Conservation (phyloP, 768 basidiomycete species). For the Lactarius hengduanensis region DNA sequence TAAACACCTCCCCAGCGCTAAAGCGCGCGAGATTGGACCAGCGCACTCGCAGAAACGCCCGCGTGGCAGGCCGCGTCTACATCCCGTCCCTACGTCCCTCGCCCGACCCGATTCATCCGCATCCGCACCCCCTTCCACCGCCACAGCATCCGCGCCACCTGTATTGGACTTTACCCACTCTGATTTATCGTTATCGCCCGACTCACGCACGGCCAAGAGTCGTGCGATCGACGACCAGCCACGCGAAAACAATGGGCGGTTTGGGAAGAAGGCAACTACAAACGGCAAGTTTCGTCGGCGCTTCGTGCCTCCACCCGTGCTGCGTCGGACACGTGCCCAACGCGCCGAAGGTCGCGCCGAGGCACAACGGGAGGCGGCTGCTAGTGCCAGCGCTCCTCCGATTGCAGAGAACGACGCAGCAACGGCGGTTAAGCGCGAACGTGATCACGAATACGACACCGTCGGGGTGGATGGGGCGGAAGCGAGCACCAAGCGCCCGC, state of each 20-base stretch:
- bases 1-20: constrained; percentile 35
- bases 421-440: constrained; percentile 25
- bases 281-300: constrained; percentile 43
- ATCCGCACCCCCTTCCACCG: not conserved
- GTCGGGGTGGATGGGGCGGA: not conserved
- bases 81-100: constrained; percentile 19
- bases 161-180: constrained; percentile 8
- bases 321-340: constrained; percentile 24
- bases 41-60: constrained; percentile 27
- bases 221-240: constrained; percentile 54
- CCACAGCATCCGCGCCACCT: constrained; percentile 19
- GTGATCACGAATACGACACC: constrained; percentile 16
- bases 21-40: constrained; percentile 36
- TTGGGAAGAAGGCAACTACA: constrained; percentile 58
- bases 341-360: constrained; percentile 29
- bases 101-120: not conserved
- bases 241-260: constrained; percentile 61
- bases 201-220: constrained; percentile 40
- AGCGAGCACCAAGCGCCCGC: constrained; percentile 10
- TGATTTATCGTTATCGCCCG: constrained; percentile 7
- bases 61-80: constrained; percentile 22
- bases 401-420: not conserved
- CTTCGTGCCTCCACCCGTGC: constrained; percentile 5
- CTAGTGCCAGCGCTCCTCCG: not conserved
- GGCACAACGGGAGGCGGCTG: constrained; percentile 23